Evolutionary conservation across 2,329 filamentous ascomycete genomes (phyloP), one percentile per base, ranked within the genome.

Genomic region (Pseudogymnoascus destructans): DNA sequence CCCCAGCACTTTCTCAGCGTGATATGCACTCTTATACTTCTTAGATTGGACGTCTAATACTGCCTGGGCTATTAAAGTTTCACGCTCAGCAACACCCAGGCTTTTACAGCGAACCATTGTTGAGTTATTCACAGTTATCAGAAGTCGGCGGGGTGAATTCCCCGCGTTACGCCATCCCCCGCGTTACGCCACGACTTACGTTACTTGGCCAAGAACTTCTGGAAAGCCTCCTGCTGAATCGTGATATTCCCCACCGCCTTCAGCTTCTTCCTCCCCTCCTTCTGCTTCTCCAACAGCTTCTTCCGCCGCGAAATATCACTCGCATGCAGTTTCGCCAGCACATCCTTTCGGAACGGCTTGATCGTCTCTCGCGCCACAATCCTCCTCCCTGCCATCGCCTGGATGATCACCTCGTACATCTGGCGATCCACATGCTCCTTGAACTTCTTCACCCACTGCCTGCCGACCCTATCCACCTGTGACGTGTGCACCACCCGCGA

Each of bases 361-460:
- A 98, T 85, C 0, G 91, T 96, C 70, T 97, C 93, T 67, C 93
- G 79, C 0, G 93, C 93, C 3, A 98, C 81, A 57, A 98, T 85
- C 56, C 85, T 81, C 64, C 82, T 84, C 3, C 91, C 92, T 0
- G 87, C 86, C 0, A 87, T 85, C 2, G 93, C 92, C 72, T 98
- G 93, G 63, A 98, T 97, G 59, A 97, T 77, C 19, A 98, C 83
- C 73, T 98, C 93, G 33, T 95, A 98, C 84, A 97, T 93, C 71
- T 98, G 93, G 15, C 93, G 78, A 67, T 95, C 88, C 17, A 98
- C 92, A 66, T 97, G 92, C 70, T 96, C 85, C 69, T 95, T 97
- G 77, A 98, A 97, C 71, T 95, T 95, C 38, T 81, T 84, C 5
- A 96, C 92, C 93, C 93, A 98, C 59, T 84, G 78, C 54, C 89